Base-by-base conservation (phyloP, 768 basidiomycete genomes). In the Astraeus odoratus region DNA sequence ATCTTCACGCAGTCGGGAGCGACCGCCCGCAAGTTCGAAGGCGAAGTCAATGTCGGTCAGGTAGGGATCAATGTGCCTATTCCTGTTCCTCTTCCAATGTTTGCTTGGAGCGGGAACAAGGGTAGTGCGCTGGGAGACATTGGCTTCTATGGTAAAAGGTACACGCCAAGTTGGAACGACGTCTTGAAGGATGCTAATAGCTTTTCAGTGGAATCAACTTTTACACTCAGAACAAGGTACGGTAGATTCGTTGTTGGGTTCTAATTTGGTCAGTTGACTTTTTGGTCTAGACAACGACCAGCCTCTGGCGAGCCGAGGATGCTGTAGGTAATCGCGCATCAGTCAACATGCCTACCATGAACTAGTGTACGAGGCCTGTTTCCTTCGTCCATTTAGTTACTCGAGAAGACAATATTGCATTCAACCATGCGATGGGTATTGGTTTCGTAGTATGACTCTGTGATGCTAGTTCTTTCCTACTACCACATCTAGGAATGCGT, bases 1-100 rank as follows among this genome's bases (percentile, higher is more conserved):
- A 90, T 96, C 60, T 98, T 97, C 64, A 99, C 95, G 18, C 90
- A 96, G 67, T 89, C 86, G 12, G 96, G 95, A 13, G 89, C 95
- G 26, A 91, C 92, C 6, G 95, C 93, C 15, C 80, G 95, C 45
- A 89, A 86, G 64, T 99, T 96, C 51, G 95, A 98, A 67, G 72
- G 71, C 10, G 75, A 82, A 37, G 81, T 95, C 43, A 88, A 97
- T 52, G 82, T 91, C 42, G 93, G 93, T 19, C 92, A 89, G 65
- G 79, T 99, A 57, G 95, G 95, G 35, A 80, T 97, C 63, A 97
- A 94, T 60, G 83, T 93, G 8, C 87, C 89, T 3, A 91, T 91
- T 41, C 88, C 92, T 12, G 95, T 99, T 5, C 95, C 95, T 36
- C 67, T 86, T 24, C 86, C 86, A 13, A 94, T 96, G 88, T 97